Evolutionary conservation across 148 eudicot species (phyloP), one percentile per base, ranked within the genome.

Genomic region (Nepenthes gracilis): DNA sequence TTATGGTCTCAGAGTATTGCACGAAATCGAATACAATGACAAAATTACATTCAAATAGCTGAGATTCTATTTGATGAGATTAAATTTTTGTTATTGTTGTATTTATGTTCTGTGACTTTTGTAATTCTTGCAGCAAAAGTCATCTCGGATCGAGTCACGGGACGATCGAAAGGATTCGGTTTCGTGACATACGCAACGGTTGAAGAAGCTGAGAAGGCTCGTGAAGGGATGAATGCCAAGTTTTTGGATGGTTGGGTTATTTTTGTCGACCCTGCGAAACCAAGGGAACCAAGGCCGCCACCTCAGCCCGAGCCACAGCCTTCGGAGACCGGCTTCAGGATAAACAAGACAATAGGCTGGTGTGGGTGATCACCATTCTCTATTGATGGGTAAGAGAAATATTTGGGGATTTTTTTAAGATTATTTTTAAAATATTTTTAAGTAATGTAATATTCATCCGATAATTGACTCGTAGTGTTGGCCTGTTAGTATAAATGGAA

Each of bases 241-340:
- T 93, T 72, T 64, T 66, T 93, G 74, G 99, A 93, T 64, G 99
- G 99, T 33, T 93, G 96, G 99, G 99, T 93, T 60, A 89, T 89
- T 51, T 93, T 93, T 78, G 95, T 89, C 23, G 96, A 88, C 45
- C 99, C 99, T 37, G 95, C 99, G 5, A 93, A 74, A 61, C 87
- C 91, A 33, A 82, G 80, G 74, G 89, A 82, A 63, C 54, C 79
- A 33, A 86, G 79, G 68, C 74, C 77, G 12, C 93, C 84, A 7
- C 80, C 85, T 66, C 88, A 72, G 52, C 67, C 55, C 3, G 68
- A 74, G 54, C 61, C 72, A 35, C 87, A 70, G 56, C 47, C 84
- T 55, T 74, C 78, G 9, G 83, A 74, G 32, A 47, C 61, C 37
- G 99, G 99, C 1, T 88, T 75, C 68, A 78, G 74, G 12, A 74